Evolutionary conservation across 2,329 filamentous ascomycete species (phyloP).

Genomic region (Metarhizium rileyi): DNA sequence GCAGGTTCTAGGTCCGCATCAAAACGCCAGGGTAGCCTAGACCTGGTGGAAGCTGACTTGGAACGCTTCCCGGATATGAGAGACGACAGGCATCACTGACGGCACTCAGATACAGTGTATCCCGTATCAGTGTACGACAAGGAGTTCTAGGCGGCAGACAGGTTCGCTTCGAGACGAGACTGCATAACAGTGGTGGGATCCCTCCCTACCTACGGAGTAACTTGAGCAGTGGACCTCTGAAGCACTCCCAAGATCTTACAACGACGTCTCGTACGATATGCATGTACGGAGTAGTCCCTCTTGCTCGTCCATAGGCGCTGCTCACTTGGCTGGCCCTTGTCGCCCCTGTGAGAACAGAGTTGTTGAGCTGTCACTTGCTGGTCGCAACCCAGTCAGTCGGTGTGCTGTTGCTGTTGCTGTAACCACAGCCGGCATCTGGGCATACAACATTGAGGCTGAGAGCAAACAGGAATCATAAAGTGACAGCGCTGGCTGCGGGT

Average conservation of each 20-base stretch:
- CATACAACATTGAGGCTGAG: not conserved
- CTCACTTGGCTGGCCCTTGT: too few relatives aligned
- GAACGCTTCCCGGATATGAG: not conserved
- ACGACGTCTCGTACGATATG: too few relatives aligned
- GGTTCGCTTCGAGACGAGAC: not conserved
- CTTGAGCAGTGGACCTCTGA: too few relatives aligned
- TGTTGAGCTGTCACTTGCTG: too few relatives aligned
- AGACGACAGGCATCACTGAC: not conserved
- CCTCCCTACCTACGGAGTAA: too few relatives aligned
- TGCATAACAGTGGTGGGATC: not conserved
- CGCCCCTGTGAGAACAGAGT: too few relatives aligned
- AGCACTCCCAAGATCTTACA: too few relatives aligned
- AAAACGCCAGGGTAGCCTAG: not conserved
- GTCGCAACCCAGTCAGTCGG: not conserved
- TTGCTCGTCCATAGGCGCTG: too few relatives aligned
- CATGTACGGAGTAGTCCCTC: not conserved
- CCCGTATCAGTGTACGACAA: not conserved
- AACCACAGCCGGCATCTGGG: not conserved
- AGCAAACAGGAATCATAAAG: not conserved
- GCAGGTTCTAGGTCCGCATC: not conserved
- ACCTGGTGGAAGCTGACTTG: not conserved
- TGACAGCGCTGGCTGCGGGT: not conserved
- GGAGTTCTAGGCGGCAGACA: not conserved
- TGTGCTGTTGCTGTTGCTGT: not conserved
- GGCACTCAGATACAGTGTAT: not conserved